Conservation (phyloP, 257 asterid genomes). For the Solanum piurae region DNA sequence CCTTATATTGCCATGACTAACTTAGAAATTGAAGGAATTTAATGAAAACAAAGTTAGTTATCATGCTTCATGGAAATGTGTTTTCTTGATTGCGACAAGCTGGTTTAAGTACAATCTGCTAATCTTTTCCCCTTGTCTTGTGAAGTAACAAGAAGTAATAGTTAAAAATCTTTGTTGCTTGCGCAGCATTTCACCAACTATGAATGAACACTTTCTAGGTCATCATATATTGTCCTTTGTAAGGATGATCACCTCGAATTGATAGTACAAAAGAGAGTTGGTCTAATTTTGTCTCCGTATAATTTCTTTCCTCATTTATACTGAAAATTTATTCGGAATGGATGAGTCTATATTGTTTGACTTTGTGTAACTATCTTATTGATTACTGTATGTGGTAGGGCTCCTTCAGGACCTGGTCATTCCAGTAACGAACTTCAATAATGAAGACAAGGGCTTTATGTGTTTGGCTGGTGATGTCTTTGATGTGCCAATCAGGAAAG, state of each 20-base stretch:
- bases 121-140: neutral
- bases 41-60: neutral
- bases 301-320: neutral
- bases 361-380: constrained; percentile 1
- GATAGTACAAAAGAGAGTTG: neutral
- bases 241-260: neutral
- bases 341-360: neutral
- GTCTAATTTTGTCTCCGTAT: neutral
- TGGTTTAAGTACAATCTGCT: neutral
- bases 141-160: neutral
- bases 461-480: constrained; percentile 88
- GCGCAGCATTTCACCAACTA: neutral
- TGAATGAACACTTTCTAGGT: neutral
- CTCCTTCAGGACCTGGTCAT: constrained; percentile 62
- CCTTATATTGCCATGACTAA: neutral
- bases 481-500: constrained; percentile 86
- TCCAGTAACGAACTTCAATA: constrained; percentile 65
- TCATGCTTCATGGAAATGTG: neutral
- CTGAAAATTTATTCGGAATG: neutral
- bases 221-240: neutral
- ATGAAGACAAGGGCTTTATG: constrained; percentile 81
- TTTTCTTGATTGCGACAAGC: neutral
- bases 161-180: neutral
- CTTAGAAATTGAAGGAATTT: neutral
- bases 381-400: constrained; percentile 36